Percentiles rank a stretch among this genome's conserved stretches.
Conservation (phyloP, 805 yeast genomes). For the Sporopachydermia lactativora region DNA sequence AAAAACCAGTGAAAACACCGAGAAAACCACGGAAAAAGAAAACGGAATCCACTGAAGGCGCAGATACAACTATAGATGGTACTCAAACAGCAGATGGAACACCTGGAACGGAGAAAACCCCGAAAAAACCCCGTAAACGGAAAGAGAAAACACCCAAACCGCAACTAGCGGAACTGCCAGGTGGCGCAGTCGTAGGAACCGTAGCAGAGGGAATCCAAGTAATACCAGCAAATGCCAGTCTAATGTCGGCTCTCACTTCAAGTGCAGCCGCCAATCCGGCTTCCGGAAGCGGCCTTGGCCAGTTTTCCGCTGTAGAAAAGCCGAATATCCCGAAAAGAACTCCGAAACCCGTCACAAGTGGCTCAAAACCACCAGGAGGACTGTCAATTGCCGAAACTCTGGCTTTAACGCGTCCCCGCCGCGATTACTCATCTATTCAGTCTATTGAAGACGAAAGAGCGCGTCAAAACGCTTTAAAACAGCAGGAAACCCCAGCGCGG, state of each 20-base stretch:
- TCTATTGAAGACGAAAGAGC: background rate
- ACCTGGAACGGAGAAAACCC: background rate
- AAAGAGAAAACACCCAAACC: background rate
- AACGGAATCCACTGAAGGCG: background rate
- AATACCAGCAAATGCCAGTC: no score
- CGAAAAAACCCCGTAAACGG: background rate
- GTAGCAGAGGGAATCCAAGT: no score
- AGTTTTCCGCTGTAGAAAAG: no score
- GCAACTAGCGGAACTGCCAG: background rate
- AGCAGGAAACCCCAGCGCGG: background rate
- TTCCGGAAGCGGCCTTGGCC: no score
- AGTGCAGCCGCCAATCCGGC: no score
- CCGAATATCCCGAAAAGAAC: no score
- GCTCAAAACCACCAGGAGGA: constrained; percentile 22
- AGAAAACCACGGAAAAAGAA: background rate
- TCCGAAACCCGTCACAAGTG: no score
- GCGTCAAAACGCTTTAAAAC: constrained; percentile 1
- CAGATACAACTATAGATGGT: background rate
- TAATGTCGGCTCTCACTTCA: no score
- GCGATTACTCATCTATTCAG: background rate
- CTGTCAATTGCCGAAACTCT: constrained; percentile 47
- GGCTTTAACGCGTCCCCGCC: constrained; percentile 24
- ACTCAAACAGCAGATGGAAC: background rate
- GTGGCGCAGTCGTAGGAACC: no score
- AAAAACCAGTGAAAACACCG: background rate